Evolutionary conservation across 2,329 filamentous ascomycete species (phyloP), one percentile per base, ranked within the genome.

Genomic region (Neobulgaria alba): DNA sequence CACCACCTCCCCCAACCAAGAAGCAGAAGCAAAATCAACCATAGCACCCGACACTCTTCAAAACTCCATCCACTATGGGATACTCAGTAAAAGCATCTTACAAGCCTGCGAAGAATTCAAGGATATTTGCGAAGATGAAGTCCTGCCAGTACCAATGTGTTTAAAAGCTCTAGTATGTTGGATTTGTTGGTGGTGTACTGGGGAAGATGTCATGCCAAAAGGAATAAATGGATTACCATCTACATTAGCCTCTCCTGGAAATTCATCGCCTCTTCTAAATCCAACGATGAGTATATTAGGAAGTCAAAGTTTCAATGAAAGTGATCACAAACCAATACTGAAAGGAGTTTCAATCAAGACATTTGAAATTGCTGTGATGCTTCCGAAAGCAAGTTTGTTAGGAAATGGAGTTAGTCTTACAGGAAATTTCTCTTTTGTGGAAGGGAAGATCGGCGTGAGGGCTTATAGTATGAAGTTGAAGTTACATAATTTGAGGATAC

Each of bases 381-480:
- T 87, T 42, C 77, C 79, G 4, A 88, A 88, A 63, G 82, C 77
- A 4, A 80, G 77, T 21, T 67, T 85, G 50, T 63, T 81, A 10
- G 82, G 82, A 1, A 68, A 69, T 9, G 77, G 76, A 1, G 71
- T 77, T 2, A 54, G 51, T 40, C 57, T 80, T 30, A 67, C 68
- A 1, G 63, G 61, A 2, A 63, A 61, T n/a, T 65, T 66, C 8
- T 58, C 42, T 3, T 58, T 65, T 49, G 59, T 48, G 45, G 55
- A 49, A 4, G 48, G 41, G 1, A 38, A 41, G 12, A 40, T 44
- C 5, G 29, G 31, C 5, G 41, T 45, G 3, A 43, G 58, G 37
- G 49, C 49, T 3, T 50, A 50, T 19, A 58, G 60, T 15, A 60
- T 52, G 41, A 56, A 36, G 48, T 47, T 45, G 43, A 55, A 29